A percentile compares a stretch with the other conserved stretches of the same genome.
phyloP scores from a whole-genome alignment of 371 early-diverging fungal species.

The Haplosporangium sp. region DNA sequence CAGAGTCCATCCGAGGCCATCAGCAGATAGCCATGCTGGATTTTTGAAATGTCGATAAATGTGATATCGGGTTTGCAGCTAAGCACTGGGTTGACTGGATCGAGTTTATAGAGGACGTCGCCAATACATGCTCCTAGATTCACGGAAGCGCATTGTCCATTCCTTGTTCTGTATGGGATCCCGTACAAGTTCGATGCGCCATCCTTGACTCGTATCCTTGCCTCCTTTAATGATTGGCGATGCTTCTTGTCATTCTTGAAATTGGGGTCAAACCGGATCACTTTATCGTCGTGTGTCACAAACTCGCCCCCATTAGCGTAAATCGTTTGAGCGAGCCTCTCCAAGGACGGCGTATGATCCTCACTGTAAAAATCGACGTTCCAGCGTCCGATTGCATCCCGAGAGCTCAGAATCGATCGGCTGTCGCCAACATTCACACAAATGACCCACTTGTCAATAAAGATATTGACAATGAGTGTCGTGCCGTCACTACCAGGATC shows the following conservation, averaged over 20 bases:
- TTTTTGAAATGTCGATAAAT: slow-evolving; percentile 56
- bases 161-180: slow-evolving; percentile 53
- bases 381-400: slow-evolving; percentile 60
- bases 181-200: slow-evolving; percentile 51
- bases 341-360: slow-evolving; percentile 74
- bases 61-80: slow-evolving; percentile 71
- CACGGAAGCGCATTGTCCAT: slow-evolving; percentile 64
- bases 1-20: slow-evolving; percentile 57
- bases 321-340: slow-evolving; percentile 71
- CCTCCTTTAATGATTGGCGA: slow-evolving; percentile 66
- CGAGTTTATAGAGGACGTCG: slow-evolving; percentile 73
- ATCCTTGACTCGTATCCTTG: slow-evolving; percentile 67
- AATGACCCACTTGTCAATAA: slow-evolving; percentile 79
- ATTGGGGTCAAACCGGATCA: slow-evolving; percentile 66
- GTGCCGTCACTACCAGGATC: slow-evolving; percentile 84
- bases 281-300: slow-evolving; percentile 73
- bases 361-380: slow-evolving; percentile 71
- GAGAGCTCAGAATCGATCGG: slow-evolving; percentile 72
- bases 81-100: slow-evolving; percentile 63
- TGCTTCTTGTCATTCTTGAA: slow-evolving; percentile 60
- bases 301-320: slow-evolving; percentile 75
- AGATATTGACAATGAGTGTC: slow-evolving; percentile 79
- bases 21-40: slow-evolving; percentile 46
- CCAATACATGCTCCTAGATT: slow-evolving; percentile 74
- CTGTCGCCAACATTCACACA: slow-evolving; percentile 89